Evolutionary conservation across 352 stramenopile species (phyloP), one percentile per base, ranked within the genome.

Genomic region (Phytopythium delawarense): DNA sequence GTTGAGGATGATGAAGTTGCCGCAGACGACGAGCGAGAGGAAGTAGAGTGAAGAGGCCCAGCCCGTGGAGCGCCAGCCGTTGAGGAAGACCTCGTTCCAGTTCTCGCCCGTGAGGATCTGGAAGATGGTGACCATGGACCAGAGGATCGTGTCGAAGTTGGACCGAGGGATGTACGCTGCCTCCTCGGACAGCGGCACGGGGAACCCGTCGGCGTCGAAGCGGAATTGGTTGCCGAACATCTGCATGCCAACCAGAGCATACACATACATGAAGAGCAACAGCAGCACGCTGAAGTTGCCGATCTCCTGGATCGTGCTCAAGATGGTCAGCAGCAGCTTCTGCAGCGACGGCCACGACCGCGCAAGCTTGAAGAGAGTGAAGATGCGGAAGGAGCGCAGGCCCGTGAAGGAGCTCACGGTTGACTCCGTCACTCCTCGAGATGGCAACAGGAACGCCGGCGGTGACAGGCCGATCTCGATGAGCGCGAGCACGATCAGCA

Each of bases 221-320:
- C 87, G 86, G 34, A 98, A 83, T 53, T 84, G 72, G 66, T 98
- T 98, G 2, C 89, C 86, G 58, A 98, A 98, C 28, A 96, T 88
- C 61, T 98, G 90, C 84, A 97, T 96, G 30, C 91, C 90, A 46
- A 97, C 75, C 6, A 98, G 70, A 8, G 87, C 76, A 63, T 96
- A 98, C 44, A 98, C 96, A 62, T 96, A 97, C 64, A 98, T 91
- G 66, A 98, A 98, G 13, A 98, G 79, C 8, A 95, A 61, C n/a
- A 98, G 76, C 1, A 98, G 78, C 32, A 98, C 69, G 13, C 79
- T 83, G 63, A 98, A 98, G 70, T 97, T 97, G 49, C 72, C 75
- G 21, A 98, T 78, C 59, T 98, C 94, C 25, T 88, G 73, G 28
- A 97, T 72, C 9, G 94, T 96, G 53, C 78, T 88, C 53, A 81